phyloP scores from a whole-genome alignment of 352 stramenopile genomes.

The Globisporangium barbulae region DNA sequence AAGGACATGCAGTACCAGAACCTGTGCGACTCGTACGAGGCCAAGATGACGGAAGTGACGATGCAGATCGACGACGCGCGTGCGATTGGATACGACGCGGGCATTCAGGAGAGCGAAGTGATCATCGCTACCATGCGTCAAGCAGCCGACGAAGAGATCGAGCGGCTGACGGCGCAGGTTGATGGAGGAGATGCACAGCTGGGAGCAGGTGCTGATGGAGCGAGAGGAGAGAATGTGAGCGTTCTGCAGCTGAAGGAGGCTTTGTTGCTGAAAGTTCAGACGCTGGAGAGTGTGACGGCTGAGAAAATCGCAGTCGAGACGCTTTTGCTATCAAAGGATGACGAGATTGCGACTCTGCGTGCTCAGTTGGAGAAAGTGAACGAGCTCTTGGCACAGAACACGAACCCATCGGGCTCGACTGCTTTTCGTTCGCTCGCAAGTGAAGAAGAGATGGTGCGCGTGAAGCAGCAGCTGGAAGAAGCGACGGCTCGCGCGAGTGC shows the following conservation, averaged over 20 bases:
- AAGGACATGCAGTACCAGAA: slow-evolving; percentile 60
- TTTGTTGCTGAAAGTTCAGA: slow-evolving; percentile 13
- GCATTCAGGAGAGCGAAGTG: slow-evolving; percentile 69
- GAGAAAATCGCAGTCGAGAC: slow-evolving; percentile 11
- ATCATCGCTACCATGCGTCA: slow-evolving; percentile 63
- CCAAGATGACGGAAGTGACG: slow-evolving; percentile 66
- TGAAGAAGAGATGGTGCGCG: neutral
- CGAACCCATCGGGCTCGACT: neutral
- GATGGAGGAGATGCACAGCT: neutral
- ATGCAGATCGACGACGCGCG: slow-evolving; percentile 75
- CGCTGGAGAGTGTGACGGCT: slow-evolving; percentile 3
- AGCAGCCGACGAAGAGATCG: slow-evolving; percentile 37
- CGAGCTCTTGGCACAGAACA: neutral
- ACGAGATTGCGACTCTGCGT: neutral
- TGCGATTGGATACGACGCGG: slow-evolving; percentile 66
- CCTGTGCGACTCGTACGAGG: slow-evolving; percentile 70
- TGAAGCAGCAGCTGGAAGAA: neutral
- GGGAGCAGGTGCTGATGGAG: neutral
- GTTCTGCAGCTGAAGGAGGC: slow-evolving; percentile 17
- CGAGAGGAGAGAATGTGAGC: neutral
- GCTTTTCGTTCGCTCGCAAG: neutral
- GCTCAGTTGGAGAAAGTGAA: slow-evolving; percentile 6
- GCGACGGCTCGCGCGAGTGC: neutral
- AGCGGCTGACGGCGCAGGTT: slow-evolving; percentile 22
- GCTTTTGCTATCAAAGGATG: slow-evolving; percentile 7